Evolutionary conservation across 108 stramenopile species (phyloP), one percentile per base, ranked within the genome.

Genomic region (Skeletonema marinoi): DNA sequence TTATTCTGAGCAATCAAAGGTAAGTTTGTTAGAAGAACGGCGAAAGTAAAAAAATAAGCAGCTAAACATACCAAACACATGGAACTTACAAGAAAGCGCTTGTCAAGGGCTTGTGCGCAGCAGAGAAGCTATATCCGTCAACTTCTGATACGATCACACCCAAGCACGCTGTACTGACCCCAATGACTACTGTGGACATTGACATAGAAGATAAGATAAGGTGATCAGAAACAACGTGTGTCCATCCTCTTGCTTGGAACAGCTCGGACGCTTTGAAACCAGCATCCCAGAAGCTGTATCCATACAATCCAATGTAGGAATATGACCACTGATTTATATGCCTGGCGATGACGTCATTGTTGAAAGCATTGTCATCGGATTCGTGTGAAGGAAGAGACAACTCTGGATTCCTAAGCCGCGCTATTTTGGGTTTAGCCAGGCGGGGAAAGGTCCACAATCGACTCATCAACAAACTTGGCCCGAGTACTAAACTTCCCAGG

Each of bases 261-360:
- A 97, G 81, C 58, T 89, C 80, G 10, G 89, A 75, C 19, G 89
- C 94, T 29, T 69, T 68, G 41, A 69, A 68, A 32, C 93, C 94
- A 65, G 89, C 83, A 29, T 90, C 87, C 67, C 87, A 66, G 68
- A 90, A 97, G 25, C 78, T 78, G 48, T 88, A 87, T 3, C 90
- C 93, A 71, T 97, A 92, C 5, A 97, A 70, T 16, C 92, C 96
- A 42, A 92, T 86, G 54, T 85, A 91, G 17, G 87, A 69, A 78
- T 82, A 94, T 11, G 91, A 91, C 91, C 93, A 92, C 51, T 89
- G 88, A 68, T 90, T 90, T 54, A 91, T 87, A 65, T 88, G 87
- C 36, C 88, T 87, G 29, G 73, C 48, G 30, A 93, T 81, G 14
- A 89, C 75, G 59, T 83, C 86, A 19, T 88, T 89, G 32, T 82